These are phyloP conservation scores for Iris macrosiphon DNA, from an alignment of 106 monocot species.

Conservation along the genomic window DNA sequence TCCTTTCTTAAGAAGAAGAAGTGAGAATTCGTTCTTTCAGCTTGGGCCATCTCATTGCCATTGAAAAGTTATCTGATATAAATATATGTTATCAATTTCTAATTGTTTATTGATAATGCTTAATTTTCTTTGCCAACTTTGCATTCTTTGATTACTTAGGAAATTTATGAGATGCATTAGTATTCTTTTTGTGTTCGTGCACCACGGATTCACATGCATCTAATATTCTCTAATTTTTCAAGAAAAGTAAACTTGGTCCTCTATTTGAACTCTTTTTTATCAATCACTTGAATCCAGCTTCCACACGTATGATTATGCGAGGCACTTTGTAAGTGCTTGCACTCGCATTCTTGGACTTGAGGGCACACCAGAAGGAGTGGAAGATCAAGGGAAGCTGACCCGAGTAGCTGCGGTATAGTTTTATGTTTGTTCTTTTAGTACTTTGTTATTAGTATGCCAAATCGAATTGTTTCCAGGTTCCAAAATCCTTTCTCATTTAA, in stretches of 20 bases:
- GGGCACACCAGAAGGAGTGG: constrained; percentile 92
- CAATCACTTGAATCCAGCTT: constrained; percentile 34
- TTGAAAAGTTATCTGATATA: no score
- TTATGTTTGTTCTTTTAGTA: neutral
- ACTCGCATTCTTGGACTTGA: constrained; percentile 89
- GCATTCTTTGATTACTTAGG: neutral
- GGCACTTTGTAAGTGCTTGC: constrained; percentile 93
- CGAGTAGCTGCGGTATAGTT: constrained; percentile 74
- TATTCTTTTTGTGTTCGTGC: no score
- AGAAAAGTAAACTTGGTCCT: no score
- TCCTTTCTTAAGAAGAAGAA: no score
- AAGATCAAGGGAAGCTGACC: constrained; percentile 86
- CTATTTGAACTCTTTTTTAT: neutral
- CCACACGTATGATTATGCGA: constrained; percentile 95
- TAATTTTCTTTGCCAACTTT: neutral
- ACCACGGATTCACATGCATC: no score
- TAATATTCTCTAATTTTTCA: no score
- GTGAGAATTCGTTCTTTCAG: no score
- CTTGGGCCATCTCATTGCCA: no score
- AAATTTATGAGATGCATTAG: constrained; percentile 6
- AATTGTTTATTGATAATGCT: no score
- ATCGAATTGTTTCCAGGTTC: no score
- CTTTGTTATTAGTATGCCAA: neutral
- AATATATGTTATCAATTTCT: no score
- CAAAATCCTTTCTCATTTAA: no score